Conservation (phyloP, 2,329 filamentous ascomycete genomes). For the Phoma sp. region DNA sequence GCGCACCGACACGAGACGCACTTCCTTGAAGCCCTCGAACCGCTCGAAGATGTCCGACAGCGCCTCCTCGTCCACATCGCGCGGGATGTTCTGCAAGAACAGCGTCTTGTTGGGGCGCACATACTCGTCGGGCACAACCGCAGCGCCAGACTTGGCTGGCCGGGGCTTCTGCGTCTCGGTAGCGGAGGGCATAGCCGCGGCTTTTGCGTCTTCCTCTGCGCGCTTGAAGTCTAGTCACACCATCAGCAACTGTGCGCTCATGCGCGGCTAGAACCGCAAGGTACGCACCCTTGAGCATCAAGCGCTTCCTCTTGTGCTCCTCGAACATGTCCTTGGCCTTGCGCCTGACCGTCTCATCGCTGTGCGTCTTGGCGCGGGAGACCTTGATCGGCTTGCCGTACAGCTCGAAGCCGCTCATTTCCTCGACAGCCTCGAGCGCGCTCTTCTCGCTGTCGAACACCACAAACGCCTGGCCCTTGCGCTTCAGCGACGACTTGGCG, state of each 20-base stretch:
- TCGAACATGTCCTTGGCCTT: conserved; percentile 85
- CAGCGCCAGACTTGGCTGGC: conserved; percentile 70
- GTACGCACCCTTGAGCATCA: conserved; percentile 83
- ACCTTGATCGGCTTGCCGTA: conserved; percentile 91
- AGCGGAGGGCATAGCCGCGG: conserved; percentile 70
- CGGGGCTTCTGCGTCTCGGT: conserved; percentile 55
- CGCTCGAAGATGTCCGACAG: conserved; percentile 82
- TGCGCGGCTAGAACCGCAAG: too few species aligned
- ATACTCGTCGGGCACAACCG: conserved; percentile 95
- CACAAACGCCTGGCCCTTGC: conserved; percentile 94
- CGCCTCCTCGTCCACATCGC: conserved; percentile 80
- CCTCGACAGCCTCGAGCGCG: conserved; percentile 82
- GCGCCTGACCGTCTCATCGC: conserved; percentile 82
- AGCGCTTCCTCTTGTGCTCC: conserved; percentile 78
- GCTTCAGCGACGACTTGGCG: conserved; percentile 86
- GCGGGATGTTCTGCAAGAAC: conserved; percentile 90
- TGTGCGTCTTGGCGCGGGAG: conserved; percentile 79
- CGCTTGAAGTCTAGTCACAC: conserved; percentile 70
- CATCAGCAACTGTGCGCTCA: conserved; percentile 18
- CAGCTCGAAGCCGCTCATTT: conserved; percentile 89
- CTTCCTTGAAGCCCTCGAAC: conserved; percentile 94
- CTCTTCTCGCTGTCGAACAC: conserved; percentile 84
- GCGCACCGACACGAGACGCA: conserved; percentile 83
- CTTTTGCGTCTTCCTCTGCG: conserved; percentile 78
- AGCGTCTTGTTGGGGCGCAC: conserved; percentile 96